Base-by-base conservation (phyloP, 805 yeast genomes). In the Monosporozyma yasuniensis region DNA sequence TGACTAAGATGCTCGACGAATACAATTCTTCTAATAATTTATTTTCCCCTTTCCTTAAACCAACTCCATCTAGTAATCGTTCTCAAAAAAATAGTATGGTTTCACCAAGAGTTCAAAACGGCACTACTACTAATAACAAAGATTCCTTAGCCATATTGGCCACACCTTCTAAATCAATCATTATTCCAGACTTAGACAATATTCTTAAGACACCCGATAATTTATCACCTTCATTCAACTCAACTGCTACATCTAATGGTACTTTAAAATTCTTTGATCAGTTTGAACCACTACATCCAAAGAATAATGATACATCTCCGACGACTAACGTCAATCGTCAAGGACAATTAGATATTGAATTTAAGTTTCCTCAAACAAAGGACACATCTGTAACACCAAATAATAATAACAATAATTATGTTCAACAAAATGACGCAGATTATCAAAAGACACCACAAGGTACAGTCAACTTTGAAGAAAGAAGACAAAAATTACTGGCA, bases 151-250 rank as follows among this genome's bases (percentile, higher is more conserved):
- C 55, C 21, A 56, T 64, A 19, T 50, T 64, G 23, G 41, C 60
- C 1, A 60, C 67, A 3, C 68, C 68, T 7, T 52, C 61, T 7
- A 63, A 61, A 46, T 48, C 50, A 12, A 64, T 64, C 19, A 47
- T 42, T 3, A 61, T 65, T 11, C 67, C 67, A 1, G 61, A 59
- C 47, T 38, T 64, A 14, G 60, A 59, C 12, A 34, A 50, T 7
- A 54, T 52, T 14, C 25, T 37, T 23, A 48, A 53, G 3, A 52
- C 58, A 4, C 55, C 61, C 6, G 50, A 52, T 37, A 47, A 45
- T 16, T 34, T 50, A 32, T 25, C 27, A 16, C 21, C 34, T 25
- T 30, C 46, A 3, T 32, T 32, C 21, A 25, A 32, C 14, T n/a
- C 44, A n/a, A 23, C 30, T 6, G 22, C 12, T n/a, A 21, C 44